Base-by-base conservation (phyloP, 2,329 filamentous ascomycete species). In the Penicillium rolfsii region DNA sequence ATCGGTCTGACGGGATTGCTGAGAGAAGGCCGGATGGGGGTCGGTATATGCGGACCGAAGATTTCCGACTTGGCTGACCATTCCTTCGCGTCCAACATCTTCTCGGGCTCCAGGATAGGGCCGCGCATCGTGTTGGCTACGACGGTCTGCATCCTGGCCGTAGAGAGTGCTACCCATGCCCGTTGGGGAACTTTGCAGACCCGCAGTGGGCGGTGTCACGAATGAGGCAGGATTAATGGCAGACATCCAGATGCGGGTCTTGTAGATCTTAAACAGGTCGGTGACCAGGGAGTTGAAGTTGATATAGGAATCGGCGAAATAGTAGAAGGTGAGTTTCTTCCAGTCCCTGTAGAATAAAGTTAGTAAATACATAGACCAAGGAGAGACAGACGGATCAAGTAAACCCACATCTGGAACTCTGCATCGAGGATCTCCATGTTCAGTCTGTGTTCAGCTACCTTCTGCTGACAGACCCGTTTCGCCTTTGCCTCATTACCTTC, bases 351-450 rank as follows among this genome's bases (percentile, higher is more conserved):
- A 69, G 6, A 59, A 64, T 14, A 43, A 22, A 49, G 30, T n/a
- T n/a, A 14, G 30, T 63, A 55, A 60, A 58, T 54, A 28, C 14
- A 5, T 2, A 16, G 60, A 45, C 56, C 26, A 5, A 19, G 26
- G 33, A 26, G 41, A 5, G 14, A 12, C 1, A 28, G 5, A 14
- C 33, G 30, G 28, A 41, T 41, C 22, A 38, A 30, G 35, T 46
- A 19, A 41, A 84, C 91, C 85, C 82, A 96, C 94, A 97, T 96
- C 74, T 99, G 95, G 74, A 97, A 99, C 75, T 99, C 95, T 4
- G 95, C 95, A 78, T 99, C 95, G 6, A 99, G 86, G 65, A 99
- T 98, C 77, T 99, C 95, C 95, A 99, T 98, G 70, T 96, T 93
- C 30, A 98, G 84, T 52, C 91, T 89, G 76, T 98, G 93, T 72